Conservation (phyloP, 2,329 filamentous ascomycete genomes). For the Sporothrix phasma region DNA sequence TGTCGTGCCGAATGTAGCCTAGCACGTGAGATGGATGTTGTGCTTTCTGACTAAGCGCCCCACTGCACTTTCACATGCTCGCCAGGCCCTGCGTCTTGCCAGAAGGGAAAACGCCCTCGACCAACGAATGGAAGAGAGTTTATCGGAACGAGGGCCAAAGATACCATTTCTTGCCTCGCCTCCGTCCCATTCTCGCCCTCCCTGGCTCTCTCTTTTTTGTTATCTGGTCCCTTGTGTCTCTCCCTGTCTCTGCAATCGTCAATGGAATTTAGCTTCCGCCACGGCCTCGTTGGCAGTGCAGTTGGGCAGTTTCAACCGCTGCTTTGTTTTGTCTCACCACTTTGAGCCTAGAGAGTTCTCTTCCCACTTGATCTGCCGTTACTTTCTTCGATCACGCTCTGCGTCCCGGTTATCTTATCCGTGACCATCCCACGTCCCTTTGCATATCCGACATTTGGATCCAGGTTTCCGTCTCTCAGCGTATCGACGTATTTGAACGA, state of each 20-base stretch:
- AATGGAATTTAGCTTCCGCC: slow-evolving; percentile 2
- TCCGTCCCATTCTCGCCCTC: background rate
- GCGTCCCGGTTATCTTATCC: no score
- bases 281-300: slow-evolving; percentile 4
- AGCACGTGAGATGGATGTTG: background rate
- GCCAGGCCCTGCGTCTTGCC: background rate
- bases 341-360: background rate
- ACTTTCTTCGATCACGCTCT: no score
- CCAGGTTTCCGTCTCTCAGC: no score
- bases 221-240: background rate
- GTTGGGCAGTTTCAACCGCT: background rate
- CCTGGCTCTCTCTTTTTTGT: no score
- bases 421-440: background rate
- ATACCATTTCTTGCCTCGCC: background rate
- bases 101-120: background rate
- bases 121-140: background rate
- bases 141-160: background rate
- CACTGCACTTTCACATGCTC: slow-evolving; percentile 12
- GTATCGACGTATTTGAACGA: no score
- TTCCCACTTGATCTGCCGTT: background rate
- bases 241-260: background rate
- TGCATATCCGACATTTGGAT: no score
- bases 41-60: slow-evolving; percentile 2
- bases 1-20: no score
- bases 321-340: slow-evolving; percentile 6